Evolutionary conservation across 148 eudicot species (phyloP).

Genomic region (Suaeda aralocaspica): DNA sequence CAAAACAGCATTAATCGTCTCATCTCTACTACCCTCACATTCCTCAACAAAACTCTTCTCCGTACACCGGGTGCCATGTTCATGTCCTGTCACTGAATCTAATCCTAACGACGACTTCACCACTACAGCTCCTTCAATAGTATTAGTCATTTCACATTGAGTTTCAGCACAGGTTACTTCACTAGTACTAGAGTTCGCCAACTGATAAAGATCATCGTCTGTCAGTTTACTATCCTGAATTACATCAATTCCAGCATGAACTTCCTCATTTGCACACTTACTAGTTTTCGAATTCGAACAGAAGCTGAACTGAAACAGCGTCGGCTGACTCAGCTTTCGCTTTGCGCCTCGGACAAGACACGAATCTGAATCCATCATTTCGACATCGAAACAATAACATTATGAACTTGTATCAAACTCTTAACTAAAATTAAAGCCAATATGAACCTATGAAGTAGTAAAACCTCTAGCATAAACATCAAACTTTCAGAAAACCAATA

Average conservation of each 20-base stretch:
- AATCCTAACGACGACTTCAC: slow-evolving; percentile 14
- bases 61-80: not conserved
- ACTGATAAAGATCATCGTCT: slow-evolving; percentile 14
- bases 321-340: slow-evolving; percentile 69
- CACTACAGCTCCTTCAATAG: not conserved
- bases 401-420: not conserved
- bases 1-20: slow-evolving; percentile 14
- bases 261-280: slow-evolving; percentile 20
- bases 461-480: no score
- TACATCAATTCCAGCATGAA: slow-evolving; percentile 19
- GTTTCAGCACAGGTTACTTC: slow-evolving; percentile 18
- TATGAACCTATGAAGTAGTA: no score
- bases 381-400: not conserved
- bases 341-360: slow-evolving; percentile 77
- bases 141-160: slow-evolving; percentile 16
- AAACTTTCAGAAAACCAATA: no score
- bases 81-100: slow-evolving; percentile 9
- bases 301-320: slow-evolving; percentile 77
- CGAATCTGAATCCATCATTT: slow-evolving; percentile 47
- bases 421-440: no score
- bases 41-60: slow-evolving; percentile 27
- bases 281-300: slow-evolving; percentile 28
- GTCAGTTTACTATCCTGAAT: slow-evolving; percentile 24
- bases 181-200: slow-evolving; percentile 12
- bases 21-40: slow-evolving; percentile 18